Conservation (phyloP, 108 stramenopile genomes). For the Cyclotella kingstonii region DNA sequence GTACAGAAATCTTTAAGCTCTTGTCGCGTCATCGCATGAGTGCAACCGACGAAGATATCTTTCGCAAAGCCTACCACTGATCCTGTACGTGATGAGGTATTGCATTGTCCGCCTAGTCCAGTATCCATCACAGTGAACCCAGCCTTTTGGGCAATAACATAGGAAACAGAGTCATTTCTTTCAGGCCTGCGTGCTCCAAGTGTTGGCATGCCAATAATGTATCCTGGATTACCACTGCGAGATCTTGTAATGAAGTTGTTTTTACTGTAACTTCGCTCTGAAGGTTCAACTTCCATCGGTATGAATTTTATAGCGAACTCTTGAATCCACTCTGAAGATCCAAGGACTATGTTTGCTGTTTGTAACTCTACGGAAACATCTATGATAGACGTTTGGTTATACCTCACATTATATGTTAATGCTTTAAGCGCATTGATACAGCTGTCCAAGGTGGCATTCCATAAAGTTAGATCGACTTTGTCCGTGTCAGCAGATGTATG, state of each 20-base stretch:
- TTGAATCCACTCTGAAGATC: constrained; percentile 22
- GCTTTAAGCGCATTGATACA: constrained; percentile 39
- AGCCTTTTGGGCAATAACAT: constrained; percentile 26
- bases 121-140: constrained; percentile 44
- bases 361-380: constrained; percentile 23
- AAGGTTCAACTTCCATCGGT: constrained; percentile 6
- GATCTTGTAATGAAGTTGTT: constrained; percentile 40
- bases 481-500: background rate
- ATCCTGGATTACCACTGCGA: constrained; percentile 62
- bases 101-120: constrained; percentile 28
- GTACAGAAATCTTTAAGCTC: constrained; percentile 49
- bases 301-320: constrained; percentile 34
- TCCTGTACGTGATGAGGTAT: constrained; percentile 19
- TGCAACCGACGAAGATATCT: constrained; percentile 55
- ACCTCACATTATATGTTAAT: constrained; percentile 27
- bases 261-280: constrained; percentile 10
- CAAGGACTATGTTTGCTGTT: constrained; percentile 14
- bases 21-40: constrained; percentile 42
- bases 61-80: constrained; percentile 38
- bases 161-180: constrained; percentile 7
- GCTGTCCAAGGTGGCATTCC: constrained; percentile 18
- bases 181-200: constrained; percentile 32
- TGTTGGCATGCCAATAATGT: constrained; percentile 46
- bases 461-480: background rate
- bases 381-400: constrained; percentile 29